These are phyloP conservation scores for Boletellus ananiceps DNA, from an alignment of 768 basidiomycete genomes.

Conservation along the genomic window DNA sequence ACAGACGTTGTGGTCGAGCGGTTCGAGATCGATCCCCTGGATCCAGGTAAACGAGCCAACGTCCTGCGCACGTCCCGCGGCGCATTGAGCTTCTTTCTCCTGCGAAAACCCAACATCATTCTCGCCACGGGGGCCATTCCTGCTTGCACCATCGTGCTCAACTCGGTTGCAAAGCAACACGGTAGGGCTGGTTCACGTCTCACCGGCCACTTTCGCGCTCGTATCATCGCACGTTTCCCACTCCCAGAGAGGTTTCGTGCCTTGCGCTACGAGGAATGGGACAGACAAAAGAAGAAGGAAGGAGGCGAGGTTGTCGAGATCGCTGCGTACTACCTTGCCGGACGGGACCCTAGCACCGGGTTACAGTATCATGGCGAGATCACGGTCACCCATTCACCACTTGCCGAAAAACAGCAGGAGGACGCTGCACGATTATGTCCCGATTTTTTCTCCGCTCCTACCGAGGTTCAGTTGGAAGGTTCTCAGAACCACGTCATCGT, in stretches of 20 bases:
- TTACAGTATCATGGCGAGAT: conserved; percentile 14
- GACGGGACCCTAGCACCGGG: background rate
- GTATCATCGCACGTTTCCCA: conserved; percentile 6
- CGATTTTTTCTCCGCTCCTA: conserved; percentile 14
- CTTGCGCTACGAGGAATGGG: background rate
- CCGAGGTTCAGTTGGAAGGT: conserved; percentile 6
- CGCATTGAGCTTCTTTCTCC: conserved; percentile 7
- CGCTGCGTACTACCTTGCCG: conserved; percentile 8
- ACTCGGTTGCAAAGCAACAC: conserved; percentile 10
- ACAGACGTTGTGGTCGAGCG: conserved; percentile 8
- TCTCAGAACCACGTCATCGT: conserved; percentile 6
- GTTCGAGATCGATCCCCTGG: conserved; percentile 12
- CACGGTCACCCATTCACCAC: conserved; percentile 7
- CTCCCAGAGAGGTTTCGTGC: background rate
- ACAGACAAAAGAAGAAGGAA: background rate
- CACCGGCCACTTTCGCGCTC: conserved; percentile 15
- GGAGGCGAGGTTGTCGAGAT: background rate
- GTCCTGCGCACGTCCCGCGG: conserved; percentile 17
- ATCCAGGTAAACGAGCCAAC: conserved; percentile 1
- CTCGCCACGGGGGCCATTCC: conserved; percentile 20
- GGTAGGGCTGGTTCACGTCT: conserved; percentile 14
- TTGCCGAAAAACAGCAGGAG: conserved; percentile 5
- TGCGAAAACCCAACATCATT: conserved; percentile 14
- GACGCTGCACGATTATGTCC: conserved; percentile 16
- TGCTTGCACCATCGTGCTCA: conserved; percentile 15